Evolutionary conservation across 139 green algal species (phyloP).

Genomic region (Chlamydomonas asymmetrica): DNA sequence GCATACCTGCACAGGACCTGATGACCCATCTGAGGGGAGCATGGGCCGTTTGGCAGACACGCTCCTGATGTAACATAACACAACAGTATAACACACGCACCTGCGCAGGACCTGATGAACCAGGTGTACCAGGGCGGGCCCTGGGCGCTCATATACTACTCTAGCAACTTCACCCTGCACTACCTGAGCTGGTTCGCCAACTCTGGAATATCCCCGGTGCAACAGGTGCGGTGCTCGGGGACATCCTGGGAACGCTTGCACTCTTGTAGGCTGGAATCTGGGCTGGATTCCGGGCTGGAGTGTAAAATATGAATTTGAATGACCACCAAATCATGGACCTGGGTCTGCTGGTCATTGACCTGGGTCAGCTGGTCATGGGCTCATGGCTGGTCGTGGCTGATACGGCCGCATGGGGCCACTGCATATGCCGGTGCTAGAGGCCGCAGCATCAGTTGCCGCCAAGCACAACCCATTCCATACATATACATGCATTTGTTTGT

Average conservation of each 20-base stretch:
- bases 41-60: neutral
- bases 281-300: neutral
- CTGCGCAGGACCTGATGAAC: neutral
- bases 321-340: neutral
- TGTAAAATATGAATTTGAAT: neutral
- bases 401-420: no score
- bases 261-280: neutral
- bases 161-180: constrained; percentile 5
- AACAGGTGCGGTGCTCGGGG: neutral
- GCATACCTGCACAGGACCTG: neutral
- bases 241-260: neutral
- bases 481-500: no score
- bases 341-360: neutral
- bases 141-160: constrained; percentile 21
- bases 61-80: neutral
- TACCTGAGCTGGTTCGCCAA: constrained; percentile 1
- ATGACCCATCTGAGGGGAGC: neutral
- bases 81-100: neutral
- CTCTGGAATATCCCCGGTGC: neutral
- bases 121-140: constrained; percentile 6
- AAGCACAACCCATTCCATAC: no score
- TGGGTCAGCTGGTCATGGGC: no score
- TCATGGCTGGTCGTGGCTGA: no score
- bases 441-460: no score
- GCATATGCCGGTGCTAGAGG: no score